Evolutionary conservation across 2,329 filamentous ascomycete species (phyloP).

Genomic region (Trematosphaeria pertusa): DNA sequence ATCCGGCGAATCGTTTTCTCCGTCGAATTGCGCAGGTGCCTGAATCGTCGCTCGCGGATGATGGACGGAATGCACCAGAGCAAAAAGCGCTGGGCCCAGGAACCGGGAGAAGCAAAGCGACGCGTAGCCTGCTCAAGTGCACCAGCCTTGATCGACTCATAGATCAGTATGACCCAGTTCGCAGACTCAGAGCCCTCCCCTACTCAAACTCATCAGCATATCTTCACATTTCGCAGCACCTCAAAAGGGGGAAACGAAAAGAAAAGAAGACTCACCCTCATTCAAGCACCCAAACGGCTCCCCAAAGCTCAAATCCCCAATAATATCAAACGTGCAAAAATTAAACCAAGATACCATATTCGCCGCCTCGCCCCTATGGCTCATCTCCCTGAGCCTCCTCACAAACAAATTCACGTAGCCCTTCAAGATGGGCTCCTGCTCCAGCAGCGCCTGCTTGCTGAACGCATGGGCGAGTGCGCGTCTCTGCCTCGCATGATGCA

Average conservation of each 20-base stretch:
- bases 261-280: conserved; percentile 37
- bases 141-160: conserved; percentile 44
- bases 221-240: too few species aligned
- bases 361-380: conserved; percentile 30
- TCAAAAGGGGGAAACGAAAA: too few species aligned
- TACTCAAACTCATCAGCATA: conserved; percentile 12
- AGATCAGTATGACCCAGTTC: conserved; percentile 44
- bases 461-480: conserved; percentile 52
- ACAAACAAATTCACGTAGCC: conserved; percentile 52
- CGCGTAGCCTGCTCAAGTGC: conserved; percentile 40
- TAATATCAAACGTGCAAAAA: conserved; percentile 43
- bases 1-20: conserved; percentile 40
- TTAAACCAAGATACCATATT: conserved; percentile 46
- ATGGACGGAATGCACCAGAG: conserved; percentile 38
- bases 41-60: conserved; percentile 33
- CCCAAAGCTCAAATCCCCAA: conserved; percentile 41
- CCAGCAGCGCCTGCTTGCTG: conserved; percentile 47
- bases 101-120: conserved; percentile 35
- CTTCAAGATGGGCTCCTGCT: conserved; percentile 50
- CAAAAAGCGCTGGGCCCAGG: conserved; percentile 29
- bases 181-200: conserved; percentile 41
- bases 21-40: conserved; percentile 37
- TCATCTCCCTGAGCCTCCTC: conserved; percentile 44
- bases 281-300: conserved; percentile 42
- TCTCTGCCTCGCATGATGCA: conserved; percentile 48